These are phyloP conservation scores for Suhomyces faveliae DNA, from an alignment of 805 yeast genomes.

Conservation along the genomic window DNA sequence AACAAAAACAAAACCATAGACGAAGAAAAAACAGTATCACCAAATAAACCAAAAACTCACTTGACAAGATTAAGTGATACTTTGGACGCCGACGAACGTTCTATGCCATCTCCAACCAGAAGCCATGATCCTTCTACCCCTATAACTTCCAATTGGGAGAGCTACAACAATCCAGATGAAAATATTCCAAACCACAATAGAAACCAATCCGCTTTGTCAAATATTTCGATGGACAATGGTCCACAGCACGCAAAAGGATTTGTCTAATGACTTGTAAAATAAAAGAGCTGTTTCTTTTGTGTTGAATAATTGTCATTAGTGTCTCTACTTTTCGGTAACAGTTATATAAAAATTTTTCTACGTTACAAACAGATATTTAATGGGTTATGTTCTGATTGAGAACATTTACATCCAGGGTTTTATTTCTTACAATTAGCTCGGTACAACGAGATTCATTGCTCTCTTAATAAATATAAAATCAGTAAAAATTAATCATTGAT, in stretches of 20 bases:
- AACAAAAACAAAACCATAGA: constrained; percentile 14
- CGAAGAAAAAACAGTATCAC: constrained; percentile 1
- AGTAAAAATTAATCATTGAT: not conserved
- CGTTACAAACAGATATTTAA: not conserved
- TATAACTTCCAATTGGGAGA: constrained; percentile 10
- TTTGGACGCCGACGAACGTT: constrained; percentile 14
- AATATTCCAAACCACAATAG: constrained; percentile 19
- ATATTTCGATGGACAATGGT: constrained; percentile 16
- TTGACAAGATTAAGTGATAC: constrained; percentile 28
- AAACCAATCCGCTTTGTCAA: constrained; percentile 22
- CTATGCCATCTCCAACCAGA: constrained; percentile 7
- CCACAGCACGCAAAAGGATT: constrained; percentile 29
- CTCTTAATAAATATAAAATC: not conserved
- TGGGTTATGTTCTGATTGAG: not conserved
- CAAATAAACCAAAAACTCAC: constrained; percentile 1
- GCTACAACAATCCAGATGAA: constrained; percentile 6
- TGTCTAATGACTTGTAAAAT: constrained; percentile 13
- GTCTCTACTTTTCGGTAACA: not conserved
- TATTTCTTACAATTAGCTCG: not conserved
- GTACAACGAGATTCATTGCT: not conserved
- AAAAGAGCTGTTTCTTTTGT: not conserved
- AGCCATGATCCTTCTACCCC: constrained; percentile 7
- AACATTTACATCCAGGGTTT: not conserved
- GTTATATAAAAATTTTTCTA: not conserved
- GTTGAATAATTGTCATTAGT: not conserved